phyloP scores from a whole-genome alignment of 2,329 filamentous ascomycete genomes.

The Ophiosphaerella korrae region DNA sequence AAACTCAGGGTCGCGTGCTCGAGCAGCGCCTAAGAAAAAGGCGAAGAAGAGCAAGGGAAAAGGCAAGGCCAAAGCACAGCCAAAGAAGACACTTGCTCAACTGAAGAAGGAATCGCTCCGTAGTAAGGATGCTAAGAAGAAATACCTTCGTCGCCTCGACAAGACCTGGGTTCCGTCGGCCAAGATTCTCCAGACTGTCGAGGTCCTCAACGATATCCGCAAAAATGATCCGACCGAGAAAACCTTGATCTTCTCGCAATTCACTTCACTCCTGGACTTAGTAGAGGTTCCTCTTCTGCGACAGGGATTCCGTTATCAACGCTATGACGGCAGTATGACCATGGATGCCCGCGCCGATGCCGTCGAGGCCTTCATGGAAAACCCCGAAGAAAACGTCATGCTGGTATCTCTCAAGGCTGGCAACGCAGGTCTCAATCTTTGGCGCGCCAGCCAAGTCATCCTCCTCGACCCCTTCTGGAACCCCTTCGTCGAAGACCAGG shows the following conservation, averaged over 20 bases:
- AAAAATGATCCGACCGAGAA: constrained; percentile 66
- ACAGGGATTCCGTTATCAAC: constrained; percentile 64
- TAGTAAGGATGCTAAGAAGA: constrained; percentile 67
- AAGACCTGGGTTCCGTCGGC: constrained; percentile 75
- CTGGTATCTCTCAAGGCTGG: constrained; percentile 80
- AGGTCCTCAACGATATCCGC: constrained; percentile 63
- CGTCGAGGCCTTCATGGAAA: constrained; percentile 69
- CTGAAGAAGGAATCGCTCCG: constrained; percentile 70
- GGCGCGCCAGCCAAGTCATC: constrained; percentile 81
- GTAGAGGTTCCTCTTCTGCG: constrained; percentile 72
- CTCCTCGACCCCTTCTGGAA: constrained; percentile 96
- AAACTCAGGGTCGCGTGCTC: constrained; percentile 23
- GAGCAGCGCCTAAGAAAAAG: constrained; percentile 35
- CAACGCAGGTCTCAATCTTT: constrained; percentile 85
- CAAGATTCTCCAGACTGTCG: constrained; percentile 72
- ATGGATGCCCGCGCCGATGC: constrained; percentile 68
- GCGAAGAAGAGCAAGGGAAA: constrained; percentile 50
- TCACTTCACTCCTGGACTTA: constrained; percentile 78
- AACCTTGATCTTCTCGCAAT: constrained; percentile 82
- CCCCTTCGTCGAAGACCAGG: constrained; percentile 89
- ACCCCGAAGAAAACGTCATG: constrained; percentile 68
- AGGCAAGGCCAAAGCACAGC: constrained; percentile 44
- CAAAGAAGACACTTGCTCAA: constrained; percentile 61
- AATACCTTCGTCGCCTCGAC: constrained; percentile 71
- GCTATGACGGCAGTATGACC: constrained; percentile 79